phyloP scores from a whole-genome alignment of 1,284 basidiomycete species.

The Papiliotrema nemorosa region DNA sequence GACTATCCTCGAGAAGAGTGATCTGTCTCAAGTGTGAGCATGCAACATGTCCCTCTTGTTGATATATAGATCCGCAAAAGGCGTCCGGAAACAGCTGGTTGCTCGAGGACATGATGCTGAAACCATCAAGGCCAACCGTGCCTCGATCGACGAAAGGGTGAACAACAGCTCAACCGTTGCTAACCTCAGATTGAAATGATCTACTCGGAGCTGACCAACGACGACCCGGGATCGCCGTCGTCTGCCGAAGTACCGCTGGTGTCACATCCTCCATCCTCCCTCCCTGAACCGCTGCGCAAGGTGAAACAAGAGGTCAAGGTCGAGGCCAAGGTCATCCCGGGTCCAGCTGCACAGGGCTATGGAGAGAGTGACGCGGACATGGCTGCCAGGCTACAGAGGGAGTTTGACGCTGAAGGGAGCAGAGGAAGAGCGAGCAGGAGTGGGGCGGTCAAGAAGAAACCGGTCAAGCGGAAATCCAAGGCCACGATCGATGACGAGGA shows the following conservation, averaged over 20 bases:
- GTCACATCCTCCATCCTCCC: conserved; percentile 4
- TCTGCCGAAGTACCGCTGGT: conserved; percentile 16
- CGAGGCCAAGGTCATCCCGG: conserved; percentile 1
- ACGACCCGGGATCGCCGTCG: conserved; percentile 10
- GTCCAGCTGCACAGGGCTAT: neutral
- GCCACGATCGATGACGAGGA: conserved; percentile 24
- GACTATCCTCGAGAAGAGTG: conserved; percentile 27
- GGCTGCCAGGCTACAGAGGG: conserved; percentile 30
- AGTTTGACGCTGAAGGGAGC: conserved; percentile 23
- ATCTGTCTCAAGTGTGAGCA: conserved; percentile 38
- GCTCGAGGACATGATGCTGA: conserved; percentile 36
- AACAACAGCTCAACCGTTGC: conserved; percentile 8
- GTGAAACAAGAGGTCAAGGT: conserved; percentile 18
- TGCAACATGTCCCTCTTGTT: neutral
- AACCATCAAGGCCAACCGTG: conserved; percentile 36
- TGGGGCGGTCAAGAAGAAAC: conserved; percentile 9
- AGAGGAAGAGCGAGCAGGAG: conserved; percentile 20
- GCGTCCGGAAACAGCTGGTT: conserved; percentile 43
- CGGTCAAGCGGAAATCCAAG: conserved; percentile 36
- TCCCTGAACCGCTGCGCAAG: conserved; percentile 7
- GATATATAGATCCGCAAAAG: conserved; percentile 43
- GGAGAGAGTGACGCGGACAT: conserved; percentile 26
- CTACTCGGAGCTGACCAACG: conserved; percentile 31
- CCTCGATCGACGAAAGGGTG: conserved; percentile 43
- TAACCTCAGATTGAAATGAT: conserved; percentile 33